These are phyloP conservation scores for Petunia axillaris DNA, from an alignment of 257 asterid species.

Conservation along the genomic window DNA sequence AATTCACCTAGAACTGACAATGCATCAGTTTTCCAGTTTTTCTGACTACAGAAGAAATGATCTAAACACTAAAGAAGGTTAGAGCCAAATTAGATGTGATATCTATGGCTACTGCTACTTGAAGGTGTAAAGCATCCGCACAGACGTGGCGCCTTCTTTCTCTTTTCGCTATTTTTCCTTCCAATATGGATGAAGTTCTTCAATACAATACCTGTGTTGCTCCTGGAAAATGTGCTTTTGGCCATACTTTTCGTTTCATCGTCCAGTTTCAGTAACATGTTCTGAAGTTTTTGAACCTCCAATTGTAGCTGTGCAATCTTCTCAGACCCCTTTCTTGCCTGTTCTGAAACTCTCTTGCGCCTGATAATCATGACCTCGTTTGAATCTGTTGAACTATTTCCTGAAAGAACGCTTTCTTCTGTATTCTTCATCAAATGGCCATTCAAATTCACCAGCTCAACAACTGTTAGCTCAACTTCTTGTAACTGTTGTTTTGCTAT, in stretches of 20 bases:
- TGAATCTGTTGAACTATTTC: slow-evolving; percentile 49
- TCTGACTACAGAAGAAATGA: slow-evolving; percentile 3
- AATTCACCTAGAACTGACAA: background rate
- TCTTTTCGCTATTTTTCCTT: slow-evolving; percentile 53
- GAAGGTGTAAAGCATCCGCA: slow-evolving; percentile 81
- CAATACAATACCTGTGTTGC: slow-evolving; percentile 54
- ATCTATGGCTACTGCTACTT: slow-evolving; percentile 37
- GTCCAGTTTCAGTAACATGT: slow-evolving; percentile 57
- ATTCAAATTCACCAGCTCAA: slow-evolving; percentile 65
- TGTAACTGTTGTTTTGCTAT: slow-evolving; percentile 66
- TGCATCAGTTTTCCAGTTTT: background rate
- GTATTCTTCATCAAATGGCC: slow-evolving; percentile 61
- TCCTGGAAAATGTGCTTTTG: slow-evolving; percentile 56
- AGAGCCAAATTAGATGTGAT: background rate
- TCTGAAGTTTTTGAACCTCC: slow-evolving; percentile 77
- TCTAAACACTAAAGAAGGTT: background rate
- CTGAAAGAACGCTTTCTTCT: slow-evolving; percentile 47
- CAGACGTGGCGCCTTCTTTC: slow-evolving; percentile 57
- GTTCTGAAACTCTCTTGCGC: slow-evolving; percentile 65
- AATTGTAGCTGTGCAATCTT: slow-evolving; percentile 62
- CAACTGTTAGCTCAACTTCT: slow-evolving; percentile 69
- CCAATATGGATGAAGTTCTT: slow-evolving; percentile 75
- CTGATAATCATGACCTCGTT: slow-evolving; percentile 52
- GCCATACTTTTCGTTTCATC: slow-evolving; percentile 69
- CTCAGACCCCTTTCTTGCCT: slow-evolving; percentile 80